Evolutionary conservation across 768 basidiomycete genomes (phyloP).

Genomic region (Phaeolepiota aurea): DNA sequence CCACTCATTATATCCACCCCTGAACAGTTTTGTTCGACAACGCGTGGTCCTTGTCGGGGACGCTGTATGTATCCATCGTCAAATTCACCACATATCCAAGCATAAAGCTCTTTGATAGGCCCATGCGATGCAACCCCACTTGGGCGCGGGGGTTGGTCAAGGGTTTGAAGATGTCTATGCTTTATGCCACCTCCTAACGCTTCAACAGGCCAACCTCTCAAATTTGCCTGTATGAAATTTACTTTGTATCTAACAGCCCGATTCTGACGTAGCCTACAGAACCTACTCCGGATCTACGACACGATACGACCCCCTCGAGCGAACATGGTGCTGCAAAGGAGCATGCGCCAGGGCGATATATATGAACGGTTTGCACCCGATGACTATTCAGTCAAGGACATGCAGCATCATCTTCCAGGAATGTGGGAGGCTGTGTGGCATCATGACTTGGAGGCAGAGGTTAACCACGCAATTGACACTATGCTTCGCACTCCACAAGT

Average conservation of each 20-base stretch:
- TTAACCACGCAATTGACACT: slow-evolving; percentile 20
- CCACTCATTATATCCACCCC: slow-evolving; percentile 36
- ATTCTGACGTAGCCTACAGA: no score
- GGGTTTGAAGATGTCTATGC: slow-evolving; percentile 49
- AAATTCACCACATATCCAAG: not conserved
- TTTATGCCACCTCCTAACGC: slow-evolving; percentile 34
- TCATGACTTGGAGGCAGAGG: slow-evolving; percentile 33
- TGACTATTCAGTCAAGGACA: slow-evolving; percentile 19
- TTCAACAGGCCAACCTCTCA: slow-evolving; percentile 34
- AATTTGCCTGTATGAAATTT: slow-evolving; percentile 11
- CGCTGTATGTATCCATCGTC: slow-evolving; percentile 21
- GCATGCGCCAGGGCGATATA: slow-evolving; percentile 30
- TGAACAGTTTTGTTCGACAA: slow-evolving; percentile 32
- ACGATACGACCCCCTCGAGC: slow-evolving; percentile 35
- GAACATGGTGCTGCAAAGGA: slow-evolving; percentile 37
- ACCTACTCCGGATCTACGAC: slow-evolving; percentile 38
- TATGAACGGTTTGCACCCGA: slow-evolving; percentile 31
- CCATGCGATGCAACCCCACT: slow-evolving; percentile 51
- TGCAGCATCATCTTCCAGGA: slow-evolving; percentile 23
- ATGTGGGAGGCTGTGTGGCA: slow-evolving; percentile 44
- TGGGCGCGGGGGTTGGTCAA: slow-evolving; percentile 52
- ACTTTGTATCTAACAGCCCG: no score
- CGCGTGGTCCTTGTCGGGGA: slow-evolving; percentile 47
- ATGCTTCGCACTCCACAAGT: not conserved
- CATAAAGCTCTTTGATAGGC: slow-evolving; percentile 24